Evolutionary conservation across 2,329 filamentous ascomycete species (phyloP).

Genomic region (Cercospora zeina): DNA sequence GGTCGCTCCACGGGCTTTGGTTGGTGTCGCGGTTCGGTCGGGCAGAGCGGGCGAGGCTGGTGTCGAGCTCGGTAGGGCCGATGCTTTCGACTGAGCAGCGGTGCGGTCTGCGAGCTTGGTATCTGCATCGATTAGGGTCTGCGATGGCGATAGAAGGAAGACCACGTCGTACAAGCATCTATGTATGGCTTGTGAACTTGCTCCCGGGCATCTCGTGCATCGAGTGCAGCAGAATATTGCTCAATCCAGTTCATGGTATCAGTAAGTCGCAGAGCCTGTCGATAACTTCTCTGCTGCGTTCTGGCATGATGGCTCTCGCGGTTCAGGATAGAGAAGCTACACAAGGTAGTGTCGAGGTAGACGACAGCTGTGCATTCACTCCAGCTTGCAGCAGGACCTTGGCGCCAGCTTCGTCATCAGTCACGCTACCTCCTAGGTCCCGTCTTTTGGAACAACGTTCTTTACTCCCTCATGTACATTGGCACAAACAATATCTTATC

Average conservation of each 20-base stretch:
- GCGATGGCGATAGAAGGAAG: slow-evolving; percentile 9
- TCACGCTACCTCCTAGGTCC: no score
- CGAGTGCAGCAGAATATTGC: slow-evolving; percentile 75
- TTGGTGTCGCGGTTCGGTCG: slow-evolving; percentile 33
- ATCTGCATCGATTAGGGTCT: slow-evolving; percentile 37
- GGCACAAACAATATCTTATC: no score
- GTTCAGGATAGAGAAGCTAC: not conserved
- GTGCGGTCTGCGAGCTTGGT: slow-evolving; percentile 51
- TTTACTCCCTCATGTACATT: not conserved
- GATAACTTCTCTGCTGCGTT: not conserved
- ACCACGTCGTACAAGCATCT: slow-evolving; percentile 65
- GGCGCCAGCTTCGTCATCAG: not conserved
- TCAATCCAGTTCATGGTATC: slow-evolving; percentile 69
- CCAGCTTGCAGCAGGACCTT: not conserved
- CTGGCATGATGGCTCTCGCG: not conserved
- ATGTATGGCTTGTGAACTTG: slow-evolving; percentile 67
- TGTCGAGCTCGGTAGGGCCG: slow-evolving; percentile 37
- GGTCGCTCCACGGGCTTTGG: slow-evolving; percentile 28
- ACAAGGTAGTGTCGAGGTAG: not conserved
- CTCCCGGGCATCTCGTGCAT: slow-evolving; percentile 69
- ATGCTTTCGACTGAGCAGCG: slow-evolving; percentile 18
- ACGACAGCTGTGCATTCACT: slow-evolving; percentile 11
- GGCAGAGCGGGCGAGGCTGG: slow-evolving; percentile 25
- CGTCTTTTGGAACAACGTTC: not conserved
- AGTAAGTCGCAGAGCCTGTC: not conserved